These are phyloP conservation scores for Didymella pinodella DNA, from an alignment of 2,329 filamentous ascomycete species.

Conservation along the genomic window DNA sequence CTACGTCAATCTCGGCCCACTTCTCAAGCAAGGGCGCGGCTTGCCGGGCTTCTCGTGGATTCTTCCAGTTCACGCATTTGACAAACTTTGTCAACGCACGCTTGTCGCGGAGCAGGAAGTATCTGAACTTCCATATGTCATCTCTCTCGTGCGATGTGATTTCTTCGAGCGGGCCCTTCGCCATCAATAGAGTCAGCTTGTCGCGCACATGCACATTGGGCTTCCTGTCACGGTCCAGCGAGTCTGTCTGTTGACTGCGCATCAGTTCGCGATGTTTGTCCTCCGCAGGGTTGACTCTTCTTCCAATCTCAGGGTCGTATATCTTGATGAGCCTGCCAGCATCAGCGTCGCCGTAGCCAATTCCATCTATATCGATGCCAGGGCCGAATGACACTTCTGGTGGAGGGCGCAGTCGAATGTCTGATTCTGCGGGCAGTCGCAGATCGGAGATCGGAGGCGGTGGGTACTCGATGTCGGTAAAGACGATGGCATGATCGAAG, in stretches of 20 bases:
- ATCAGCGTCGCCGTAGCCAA: conserved; percentile 59
- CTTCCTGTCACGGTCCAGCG: conserved; percentile 92
- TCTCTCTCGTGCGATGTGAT: conserved; percentile 93
- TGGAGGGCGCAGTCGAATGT: conserved; percentile 76
- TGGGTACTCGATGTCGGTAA: conserved; percentile 91
- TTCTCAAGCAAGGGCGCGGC: conserved; percentile 88
- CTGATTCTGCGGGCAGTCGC: conserved; percentile 67
- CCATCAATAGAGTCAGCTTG: conserved; percentile 88
- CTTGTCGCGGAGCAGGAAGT: conserved; percentile 92
- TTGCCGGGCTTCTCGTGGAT: conserved; percentile 83
- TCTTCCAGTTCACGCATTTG: conserved; percentile 95
- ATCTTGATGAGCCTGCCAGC: conserved; percentile 77
- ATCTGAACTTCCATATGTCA: conserved; percentile 95
- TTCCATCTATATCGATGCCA: conserved; percentile 77
- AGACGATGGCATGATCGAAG: conserved; percentile 95
- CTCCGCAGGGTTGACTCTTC: conserved; percentile 90
- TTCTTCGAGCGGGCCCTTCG: conserved; percentile 89
- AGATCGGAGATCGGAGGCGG: conserved; percentile 82
- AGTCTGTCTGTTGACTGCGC: conserved; percentile 90
- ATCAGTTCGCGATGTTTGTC: conserved; percentile 93
- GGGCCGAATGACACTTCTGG: conserved; percentile 91
- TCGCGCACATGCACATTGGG: conserved; percentile 96
- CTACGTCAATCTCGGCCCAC: conserved; percentile 97
- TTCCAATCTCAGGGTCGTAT: conserved; percentile 91
- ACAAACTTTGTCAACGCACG: conserved; percentile 90